Evolutionary conservation across 116 monocot species (phyloP), one percentile per base, ranked within the genome.

Genomic region (Dioscorea cayenensis): DNA sequence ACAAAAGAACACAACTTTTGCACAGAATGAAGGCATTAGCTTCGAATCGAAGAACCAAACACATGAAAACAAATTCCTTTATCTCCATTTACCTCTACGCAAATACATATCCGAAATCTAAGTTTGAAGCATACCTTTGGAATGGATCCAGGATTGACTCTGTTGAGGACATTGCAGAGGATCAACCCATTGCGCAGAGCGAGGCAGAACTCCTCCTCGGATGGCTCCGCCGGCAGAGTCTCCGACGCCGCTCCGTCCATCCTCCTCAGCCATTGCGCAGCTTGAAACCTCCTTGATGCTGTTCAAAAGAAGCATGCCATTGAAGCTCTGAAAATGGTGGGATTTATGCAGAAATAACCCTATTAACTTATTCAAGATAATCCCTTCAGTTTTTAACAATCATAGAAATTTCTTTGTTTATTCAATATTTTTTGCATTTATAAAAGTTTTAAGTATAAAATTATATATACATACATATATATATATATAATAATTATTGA

Each of bases 131-230:
- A 7, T 62, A 92, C 95, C 92, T 91, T 95, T 27, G 92, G 84
- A 27, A 95, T 82, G 11, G 92, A 81, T 37, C 85, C 92, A 28
- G 89, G 92, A 25, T 92, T 85, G 70, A 95, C 78, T 76, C 81
- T 90, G 76, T 95, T 95, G 21, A 95, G 75, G 49, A 82, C 92
- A 81, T 72, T 87, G 73, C 95, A 95, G 63, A 95, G 95, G 66
- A 95, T 90, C 76, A 83, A 68, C 23, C 95, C 95, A 68, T 78
- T 95, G 65, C 90, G 85, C 75, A 95, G 69, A n/a, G 82, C 95
- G 49, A 89, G 69, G 65, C 92, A 79, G 51, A 92, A 90, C 49
- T 92, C 92, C 60, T 92, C 95, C 74, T 92, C 95, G 0, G 90
- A 84, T 11, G 95, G 95, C 65, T 79, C 74, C 52, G 87, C 90